Evolutionary conservation across 2,329 filamentous ascomycete genomes (phyloP), one percentile per base, ranked within the genome.

Genomic region (Clonostachys chloroleuca): DNA sequence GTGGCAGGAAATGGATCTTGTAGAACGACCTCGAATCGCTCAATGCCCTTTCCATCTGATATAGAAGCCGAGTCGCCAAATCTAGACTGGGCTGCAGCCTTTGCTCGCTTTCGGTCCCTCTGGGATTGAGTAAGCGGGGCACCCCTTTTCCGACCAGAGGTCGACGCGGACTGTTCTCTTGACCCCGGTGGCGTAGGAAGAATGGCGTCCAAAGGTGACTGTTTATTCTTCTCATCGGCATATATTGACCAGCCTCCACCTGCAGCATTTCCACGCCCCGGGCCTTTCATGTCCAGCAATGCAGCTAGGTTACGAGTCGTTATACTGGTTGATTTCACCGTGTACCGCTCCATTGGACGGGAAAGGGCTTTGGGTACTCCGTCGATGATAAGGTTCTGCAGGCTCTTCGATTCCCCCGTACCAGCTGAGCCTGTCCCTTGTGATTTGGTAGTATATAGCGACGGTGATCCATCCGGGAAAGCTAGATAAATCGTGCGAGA

Each of bases 281-380:
- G 71, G 1, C 91, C 90, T 36, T 84, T 80, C 42, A 84, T 78
- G 14, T 84, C 77, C 14, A 92, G 69, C 40, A 95, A 69, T 3
- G 85, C 85, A 6, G 77, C 73, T 12, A 96, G 70, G 47, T 86
- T 92, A 53, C 82, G 84, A 14, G 88, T 87, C 1, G 79, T 78
- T 17, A 95, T 71, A 43, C 78, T 82, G 2, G 87, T 89, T 6
- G 79, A 66, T 51, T 82, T 78, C 1, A 96, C 69, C 1, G 81
- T 77, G 54, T 88, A 92, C 33, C 90, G 77, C 51, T 86, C 78
- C 33, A 86, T 79, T 1, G 88, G 87, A 13, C 83, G 77, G 1
- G 89, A 94, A 12, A 95, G 75, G 1, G 90, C 90, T 57, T 89
- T 91, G 1, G 90, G 89, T 8, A 96, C 83, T 2, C 88, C 87